phyloP scores from a whole-genome alignment of 805 yeast species.

The Isabelozyma gotoi region DNA sequence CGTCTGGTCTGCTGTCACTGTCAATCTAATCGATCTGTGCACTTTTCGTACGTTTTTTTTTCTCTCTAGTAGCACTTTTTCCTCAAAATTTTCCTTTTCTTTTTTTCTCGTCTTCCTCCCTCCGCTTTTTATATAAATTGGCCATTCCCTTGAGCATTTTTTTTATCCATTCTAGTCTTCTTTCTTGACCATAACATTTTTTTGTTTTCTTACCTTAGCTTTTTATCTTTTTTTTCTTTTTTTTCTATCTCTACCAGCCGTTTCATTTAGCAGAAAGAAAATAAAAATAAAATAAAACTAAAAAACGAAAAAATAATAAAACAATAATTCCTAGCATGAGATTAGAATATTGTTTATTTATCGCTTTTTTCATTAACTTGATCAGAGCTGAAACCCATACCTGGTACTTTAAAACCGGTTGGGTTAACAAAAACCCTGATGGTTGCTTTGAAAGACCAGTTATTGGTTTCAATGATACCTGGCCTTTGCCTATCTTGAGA shows the following conservation, averaged over 20 bases:
- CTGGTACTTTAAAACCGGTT: slow-evolving; percentile 63
- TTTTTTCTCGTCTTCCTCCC: not conserved
- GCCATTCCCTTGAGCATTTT: not conserved
- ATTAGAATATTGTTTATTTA: slow-evolving; percentile 9
- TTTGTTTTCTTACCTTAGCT: not conserved
- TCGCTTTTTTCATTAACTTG: slow-evolving; percentile 9
- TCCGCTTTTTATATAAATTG: not conserved
- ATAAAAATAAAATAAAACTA: not conserved
- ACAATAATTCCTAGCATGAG: slow-evolving; percentile 8
- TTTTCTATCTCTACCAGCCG: slow-evolving; percentile 1
- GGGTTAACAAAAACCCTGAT: slow-evolving; percentile 71
- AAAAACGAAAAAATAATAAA: slow-evolving; percentile 3
- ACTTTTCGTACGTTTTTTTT: not conserved
- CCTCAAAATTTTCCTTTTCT: not conserved
- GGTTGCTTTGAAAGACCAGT: slow-evolving; percentile 55
- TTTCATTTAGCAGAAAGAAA: slow-evolving; percentile 1
- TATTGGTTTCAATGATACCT: slow-evolving; percentile 65
- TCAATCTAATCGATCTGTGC: not conserved
- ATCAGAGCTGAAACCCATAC: slow-evolving; percentile 52
- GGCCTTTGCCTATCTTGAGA: slow-evolving; percentile 87
- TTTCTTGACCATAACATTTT: not conserved
- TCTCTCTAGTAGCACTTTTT: not conserved
- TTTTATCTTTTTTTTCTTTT: not conserved
- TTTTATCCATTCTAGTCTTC: not conserved
- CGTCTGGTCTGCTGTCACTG: no score